Evolutionary conservation across 1,284 basidiomycete genomes (phyloP).

Genomic region (Cryptococcus sp.): DNA sequence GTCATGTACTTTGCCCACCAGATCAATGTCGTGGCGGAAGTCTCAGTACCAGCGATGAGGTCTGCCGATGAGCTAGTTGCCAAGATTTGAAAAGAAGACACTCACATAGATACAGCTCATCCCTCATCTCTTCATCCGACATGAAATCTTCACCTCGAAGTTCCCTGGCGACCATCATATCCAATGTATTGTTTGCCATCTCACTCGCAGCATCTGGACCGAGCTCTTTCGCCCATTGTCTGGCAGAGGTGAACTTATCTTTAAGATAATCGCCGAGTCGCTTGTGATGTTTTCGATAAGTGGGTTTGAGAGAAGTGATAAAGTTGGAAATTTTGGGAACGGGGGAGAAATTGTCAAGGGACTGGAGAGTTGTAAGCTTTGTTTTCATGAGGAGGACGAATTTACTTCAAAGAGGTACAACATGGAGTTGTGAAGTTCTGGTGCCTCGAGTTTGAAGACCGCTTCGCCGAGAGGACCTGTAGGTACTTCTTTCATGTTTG

Average conservation of each 20-base stretch:
- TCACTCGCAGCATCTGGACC: constrained; percentile 22
- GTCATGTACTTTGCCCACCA: constrained; percentile 33
- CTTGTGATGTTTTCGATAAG: constrained; percentile 10
- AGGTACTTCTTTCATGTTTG: neutral
- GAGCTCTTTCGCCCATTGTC: constrained; percentile 10
- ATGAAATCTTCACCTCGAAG: constrained; percentile 21
- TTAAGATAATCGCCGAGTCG: constrained; percentile 15
- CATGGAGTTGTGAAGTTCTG: constrained; percentile 1
- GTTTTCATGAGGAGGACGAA: neutral
- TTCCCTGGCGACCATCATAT: constrained; percentile 27
- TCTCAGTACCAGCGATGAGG: constrained; percentile 27
- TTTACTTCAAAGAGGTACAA: constrained; percentile 2
- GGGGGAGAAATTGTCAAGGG: constrained; percentile 17
- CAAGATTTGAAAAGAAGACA: neutral
- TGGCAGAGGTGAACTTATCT: constrained; percentile 11
- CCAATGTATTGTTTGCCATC: constrained; percentile 30
- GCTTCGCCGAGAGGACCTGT: constrained; percentile 12
- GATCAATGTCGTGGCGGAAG: constrained; percentile 19
- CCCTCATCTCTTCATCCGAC: constrained; percentile 24
- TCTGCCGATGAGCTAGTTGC: constrained; percentile 9
- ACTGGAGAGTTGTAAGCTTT: constrained; percentile 6
- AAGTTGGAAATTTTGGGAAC: constrained; percentile 17
- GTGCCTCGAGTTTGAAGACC: constrained; percentile 8
- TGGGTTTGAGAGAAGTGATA: constrained; percentile 12
- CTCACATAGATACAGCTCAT: constrained; percentile 31